phyloP scores from a whole-genome alignment of 2,329 filamentous ascomycete genomes.

The Acrocalymma vagum region DNA sequence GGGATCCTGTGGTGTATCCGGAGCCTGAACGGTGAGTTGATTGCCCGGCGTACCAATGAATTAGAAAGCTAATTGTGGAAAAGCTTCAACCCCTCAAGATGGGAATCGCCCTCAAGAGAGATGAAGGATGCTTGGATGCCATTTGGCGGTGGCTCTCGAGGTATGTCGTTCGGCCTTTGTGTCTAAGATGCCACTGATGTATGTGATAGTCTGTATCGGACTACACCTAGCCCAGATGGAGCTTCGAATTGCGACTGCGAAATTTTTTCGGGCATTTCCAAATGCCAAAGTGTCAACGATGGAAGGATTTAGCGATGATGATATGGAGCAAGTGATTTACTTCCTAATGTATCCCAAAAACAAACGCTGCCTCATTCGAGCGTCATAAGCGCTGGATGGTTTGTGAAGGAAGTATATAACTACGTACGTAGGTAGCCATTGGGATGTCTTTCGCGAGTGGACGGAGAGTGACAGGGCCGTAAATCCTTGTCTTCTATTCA shows the following conservation, averaged over 20 bases:
- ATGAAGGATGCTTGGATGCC: constrained; percentile 19
- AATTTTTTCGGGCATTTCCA: constrained; percentile 23
- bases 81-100: constrained; percentile 18
- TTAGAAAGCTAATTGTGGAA: neutral
- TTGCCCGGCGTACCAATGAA: neutral
- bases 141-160: constrained; percentile 13
- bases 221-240: constrained; percentile 27
- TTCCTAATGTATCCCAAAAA: constrained; percentile 21
- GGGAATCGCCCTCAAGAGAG: constrained; percentile 6
- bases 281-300: constrained; percentile 15
- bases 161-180: constrained; percentile 2
- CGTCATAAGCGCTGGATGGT: constrained; percentile 5
- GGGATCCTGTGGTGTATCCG: constrained; percentile 12
- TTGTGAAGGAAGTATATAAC: no score
- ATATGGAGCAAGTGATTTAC: constrained; percentile 18
- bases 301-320: constrained; percentile 18
- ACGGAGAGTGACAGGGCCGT: no score
- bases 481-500: no score
- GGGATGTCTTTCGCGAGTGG: no score
- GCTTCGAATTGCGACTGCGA: constrained; percentile 15
- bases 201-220: constrained; percentile 21
- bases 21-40: constrained; percentile 15
- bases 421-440: no score
- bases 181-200: no score
- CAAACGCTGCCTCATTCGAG: constrained; percentile 17